phyloP scores from a whole-genome alignment of 2,329 filamentous ascomycete species.

The Fusarium brachygibbosum region DNA sequence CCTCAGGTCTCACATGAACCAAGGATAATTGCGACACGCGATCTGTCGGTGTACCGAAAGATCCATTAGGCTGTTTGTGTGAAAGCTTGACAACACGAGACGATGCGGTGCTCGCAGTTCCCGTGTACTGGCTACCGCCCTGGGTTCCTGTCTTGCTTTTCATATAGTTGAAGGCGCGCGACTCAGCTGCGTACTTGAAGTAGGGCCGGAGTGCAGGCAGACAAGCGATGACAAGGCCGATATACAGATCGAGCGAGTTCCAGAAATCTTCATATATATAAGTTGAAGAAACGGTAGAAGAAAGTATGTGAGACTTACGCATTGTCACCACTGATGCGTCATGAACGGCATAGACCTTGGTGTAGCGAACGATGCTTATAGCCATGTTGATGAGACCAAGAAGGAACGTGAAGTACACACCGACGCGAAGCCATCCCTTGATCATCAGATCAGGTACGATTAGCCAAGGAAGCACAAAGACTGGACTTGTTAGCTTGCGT shows the following conservation, averaged over 20 bases:
- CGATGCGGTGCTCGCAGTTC: neutral
- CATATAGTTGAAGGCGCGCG: slow-evolving; percentile 25
- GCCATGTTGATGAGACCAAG: slow-evolving; percentile 32
- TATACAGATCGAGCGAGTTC: slow-evolving; percentile 20
- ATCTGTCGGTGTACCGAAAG: neutral
- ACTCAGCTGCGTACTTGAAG: slow-evolving; percentile 32
- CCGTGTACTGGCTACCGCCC: neutral
- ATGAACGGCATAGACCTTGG: slow-evolving; percentile 1
- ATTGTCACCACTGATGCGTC: neutral
- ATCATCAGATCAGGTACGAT: slow-evolving; percentile 29
- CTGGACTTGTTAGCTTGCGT: neutral
- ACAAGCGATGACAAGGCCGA: slow-evolving; percentile 29
- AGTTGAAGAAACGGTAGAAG: accelerated
- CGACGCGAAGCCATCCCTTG: slow-evolving; percentile 9
- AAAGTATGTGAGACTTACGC: neutral
- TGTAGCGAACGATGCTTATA: slow-evolving; percentile 16
- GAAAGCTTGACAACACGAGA: neutral
- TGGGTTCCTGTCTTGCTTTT: slow-evolving; percentile 6
- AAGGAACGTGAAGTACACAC: slow-evolving; percentile 28
- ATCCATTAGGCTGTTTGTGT: neutral
- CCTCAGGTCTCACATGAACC: neutral
- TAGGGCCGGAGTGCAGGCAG: slow-evolving; percentile 29
- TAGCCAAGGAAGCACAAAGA: slow-evolving; percentile 25
- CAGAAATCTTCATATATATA: slow-evolving; percentile 11
- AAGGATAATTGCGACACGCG: neutral